Evolutionary conservation across 495 filamentous ascomycete species (phyloP).

Genomic region (Recurvomyces mirabilis): DNA sequence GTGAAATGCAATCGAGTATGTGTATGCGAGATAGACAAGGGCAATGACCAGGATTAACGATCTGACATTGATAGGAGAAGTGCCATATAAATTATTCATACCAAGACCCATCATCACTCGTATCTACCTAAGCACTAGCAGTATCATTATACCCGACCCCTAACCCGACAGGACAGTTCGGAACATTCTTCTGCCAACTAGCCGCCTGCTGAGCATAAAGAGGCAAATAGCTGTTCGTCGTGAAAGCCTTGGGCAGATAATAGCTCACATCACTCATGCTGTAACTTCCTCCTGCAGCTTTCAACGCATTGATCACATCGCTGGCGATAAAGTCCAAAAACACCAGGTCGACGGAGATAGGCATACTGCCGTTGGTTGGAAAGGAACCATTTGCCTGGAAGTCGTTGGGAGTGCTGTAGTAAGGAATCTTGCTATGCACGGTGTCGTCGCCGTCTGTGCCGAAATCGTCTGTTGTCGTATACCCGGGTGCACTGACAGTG

Average conservation of each 20-base stretch:
- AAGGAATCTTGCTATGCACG: conserved; percentile 23
- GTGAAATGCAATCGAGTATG: too few relatives aligned
- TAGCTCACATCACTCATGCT: conserved; percentile 30
- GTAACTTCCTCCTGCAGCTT: conserved; percentile 33
- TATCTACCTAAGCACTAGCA: too few relatives aligned
- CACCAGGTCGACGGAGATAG: conserved; percentile 26
- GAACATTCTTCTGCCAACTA: conserved; percentile 36
- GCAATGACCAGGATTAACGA: too few relatives aligned
- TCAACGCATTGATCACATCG: conserved; percentile 28
- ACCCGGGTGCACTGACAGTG: conserved; percentile 28
- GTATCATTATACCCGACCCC: too few relatives aligned
- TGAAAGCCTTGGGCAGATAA: conserved; percentile 35
- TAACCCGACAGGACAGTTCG: conserved; percentile 35
- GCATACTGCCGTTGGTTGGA: conserved; percentile 23
- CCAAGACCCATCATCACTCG: too few relatives aligned
- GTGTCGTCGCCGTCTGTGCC: conserved; percentile 34
- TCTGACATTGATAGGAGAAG: too few relatives aligned
- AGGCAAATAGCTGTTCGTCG: conserved; percentile 39
- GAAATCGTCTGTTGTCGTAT: conserved; percentile 35
- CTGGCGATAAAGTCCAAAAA: conserved; percentile 29
- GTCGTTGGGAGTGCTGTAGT: conserved; percentile 20
- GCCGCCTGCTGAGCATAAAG: conserved; percentile 34
- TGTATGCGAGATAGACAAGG: too few relatives aligned
- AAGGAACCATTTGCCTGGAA: conserved; percentile 28
- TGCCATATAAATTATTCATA: too few relatives aligned